Conservation (phyloP, 2,329 filamentous ascomycete genomes). For the Coniochaeta sp. region DNA sequence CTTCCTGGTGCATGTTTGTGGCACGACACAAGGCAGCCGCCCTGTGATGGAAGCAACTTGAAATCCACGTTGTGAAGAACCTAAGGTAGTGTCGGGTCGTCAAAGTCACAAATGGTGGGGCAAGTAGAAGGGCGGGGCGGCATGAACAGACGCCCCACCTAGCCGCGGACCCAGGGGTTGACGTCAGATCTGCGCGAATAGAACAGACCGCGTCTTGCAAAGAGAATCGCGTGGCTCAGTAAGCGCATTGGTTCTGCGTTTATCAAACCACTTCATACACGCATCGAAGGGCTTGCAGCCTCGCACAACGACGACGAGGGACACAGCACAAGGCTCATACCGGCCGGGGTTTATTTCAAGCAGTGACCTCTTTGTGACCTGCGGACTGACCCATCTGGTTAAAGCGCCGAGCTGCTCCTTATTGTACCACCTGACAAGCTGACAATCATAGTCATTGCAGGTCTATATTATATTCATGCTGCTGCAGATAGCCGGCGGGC, state of each 20-base stretch:
- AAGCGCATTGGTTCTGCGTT: not conserved
- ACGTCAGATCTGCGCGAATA: not conserved
- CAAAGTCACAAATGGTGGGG: not conserved
- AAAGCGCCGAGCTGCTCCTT: not conserved
- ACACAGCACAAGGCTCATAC: not conserved
- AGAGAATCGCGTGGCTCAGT: not conserved
- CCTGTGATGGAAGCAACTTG: no score
- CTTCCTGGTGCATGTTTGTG: not conserved
- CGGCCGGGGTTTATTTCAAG: no score
- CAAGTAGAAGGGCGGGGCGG: no score
- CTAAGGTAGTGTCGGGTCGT: not conserved
- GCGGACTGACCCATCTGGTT: not conserved
- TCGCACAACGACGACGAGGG: not conserved
- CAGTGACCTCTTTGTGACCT: no score
- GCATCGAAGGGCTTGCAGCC: not conserved
- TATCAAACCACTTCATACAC: no score
- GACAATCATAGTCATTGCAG: no score
- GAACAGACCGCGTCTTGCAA: not conserved
- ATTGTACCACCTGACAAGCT: not conserved
- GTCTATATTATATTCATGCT: not conserved
- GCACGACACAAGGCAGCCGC: no score
- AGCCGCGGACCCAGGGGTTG: not conserved
- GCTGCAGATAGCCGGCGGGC: no score
- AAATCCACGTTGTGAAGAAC: no score
- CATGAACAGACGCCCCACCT: not conserved